These are phyloP conservation scores for Geosmithia putterillii DNA, from an alignment of 2,329 filamentous ascomycete genomes.

Conservation along the genomic window DNA sequence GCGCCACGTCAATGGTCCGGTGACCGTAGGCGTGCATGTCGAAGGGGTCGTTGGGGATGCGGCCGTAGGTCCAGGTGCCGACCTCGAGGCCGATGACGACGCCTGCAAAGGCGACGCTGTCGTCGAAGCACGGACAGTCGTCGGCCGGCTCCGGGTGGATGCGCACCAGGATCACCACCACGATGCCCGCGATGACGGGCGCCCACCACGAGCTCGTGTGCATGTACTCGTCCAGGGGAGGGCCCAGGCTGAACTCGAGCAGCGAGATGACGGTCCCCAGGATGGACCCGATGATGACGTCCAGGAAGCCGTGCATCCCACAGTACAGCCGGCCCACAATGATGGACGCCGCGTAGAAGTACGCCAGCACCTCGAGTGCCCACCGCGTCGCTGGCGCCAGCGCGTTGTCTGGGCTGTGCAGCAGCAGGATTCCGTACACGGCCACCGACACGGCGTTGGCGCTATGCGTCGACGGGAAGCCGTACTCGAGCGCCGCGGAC, in stretches of 20 bases:
- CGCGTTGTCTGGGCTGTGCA: conserved; percentile 53
- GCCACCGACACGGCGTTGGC: conserved; percentile 94
- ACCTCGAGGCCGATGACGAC: conserved; percentile 77
- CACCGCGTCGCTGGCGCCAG: conserved; percentile 46
- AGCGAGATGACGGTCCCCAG: conserved; percentile 57
- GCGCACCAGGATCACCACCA: conserved; percentile 66
- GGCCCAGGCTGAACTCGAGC: conserved; percentile 47
- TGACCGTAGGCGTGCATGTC: conserved; percentile 28
- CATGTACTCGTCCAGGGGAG: conserved; percentile 58
- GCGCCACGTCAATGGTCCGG: conserved; percentile 52
- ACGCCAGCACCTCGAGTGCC: conserved; percentile 55
- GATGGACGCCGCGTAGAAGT: conserved; percentile 82
- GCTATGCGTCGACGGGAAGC: conserved; percentile 93
- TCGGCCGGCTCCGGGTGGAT: conserved; percentile 94
- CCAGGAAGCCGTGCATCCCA: conserved; percentile 95
- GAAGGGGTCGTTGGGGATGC: conserved; percentile 32
- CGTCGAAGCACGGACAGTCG: conserved; percentile 93
- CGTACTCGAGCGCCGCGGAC: conserved; percentile 88
- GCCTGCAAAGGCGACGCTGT: conserved; percentile 85
- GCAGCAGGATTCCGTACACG: conserved; percentile 63
- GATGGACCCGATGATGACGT: conserved; percentile 70
- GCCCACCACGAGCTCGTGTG: conserved; percentile 51
- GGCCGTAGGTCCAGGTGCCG: conserved; percentile 72
- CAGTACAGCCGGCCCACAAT: conserved; percentile 88
- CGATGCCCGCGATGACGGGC: conserved; percentile 48